phyloP scores from a whole-genome alignment of 2,329 filamentous ascomycete species.

The Biscogniauxia marginata region DNA sequence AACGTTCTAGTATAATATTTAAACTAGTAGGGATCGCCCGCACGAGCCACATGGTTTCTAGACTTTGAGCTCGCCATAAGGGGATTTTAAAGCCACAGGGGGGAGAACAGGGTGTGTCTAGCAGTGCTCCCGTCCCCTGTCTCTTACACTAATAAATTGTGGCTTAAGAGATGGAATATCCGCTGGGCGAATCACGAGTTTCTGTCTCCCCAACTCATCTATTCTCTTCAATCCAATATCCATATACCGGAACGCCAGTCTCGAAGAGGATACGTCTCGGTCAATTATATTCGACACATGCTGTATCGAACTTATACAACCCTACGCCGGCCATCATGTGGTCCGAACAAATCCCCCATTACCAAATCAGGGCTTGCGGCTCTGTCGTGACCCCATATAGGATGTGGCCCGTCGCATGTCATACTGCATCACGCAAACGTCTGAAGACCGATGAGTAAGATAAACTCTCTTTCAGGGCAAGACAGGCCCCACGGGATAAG shows the following conservation, averaged over 20 bases:
- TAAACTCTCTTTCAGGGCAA: background rate
- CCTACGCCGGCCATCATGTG: conserved; percentile 7
- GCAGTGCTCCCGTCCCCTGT: background rate
- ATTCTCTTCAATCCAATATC: conserved; percentile 12
- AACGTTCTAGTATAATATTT: conserved; percentile 21
- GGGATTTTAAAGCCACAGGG: background rate
- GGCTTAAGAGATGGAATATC: conserved; percentile 7
- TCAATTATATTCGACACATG: conserved; percentile 6
- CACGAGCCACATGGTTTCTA: conserved; percentile 27
- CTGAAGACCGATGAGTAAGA: conserved; percentile 5
- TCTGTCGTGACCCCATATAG: conserved; percentile 20
- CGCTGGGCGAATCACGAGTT: conserved; percentile 18
- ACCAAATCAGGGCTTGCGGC: conserved; percentile 23
- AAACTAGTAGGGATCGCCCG: conserved; percentile 26
- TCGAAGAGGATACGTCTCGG: background rate
- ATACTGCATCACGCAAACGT: conserved; percentile 7
- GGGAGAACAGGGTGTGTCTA: background rate
- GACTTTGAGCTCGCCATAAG: no score
- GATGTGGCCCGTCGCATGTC: background rate
- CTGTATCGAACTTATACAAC: conserved; percentile 1
- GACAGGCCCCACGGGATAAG: conserved; percentile 1
- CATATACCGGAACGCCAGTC: conserved; percentile 13
- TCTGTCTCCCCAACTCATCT: conserved; percentile 15
- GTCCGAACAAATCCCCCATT: conserved; percentile 9
- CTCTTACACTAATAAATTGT: conserved; percentile 16